These are phyloP conservation scores for Stemphylium vesicarium DNA, from an alignment of 2,329 filamentous ascomycete species.

Conservation along the genomic window DNA sequence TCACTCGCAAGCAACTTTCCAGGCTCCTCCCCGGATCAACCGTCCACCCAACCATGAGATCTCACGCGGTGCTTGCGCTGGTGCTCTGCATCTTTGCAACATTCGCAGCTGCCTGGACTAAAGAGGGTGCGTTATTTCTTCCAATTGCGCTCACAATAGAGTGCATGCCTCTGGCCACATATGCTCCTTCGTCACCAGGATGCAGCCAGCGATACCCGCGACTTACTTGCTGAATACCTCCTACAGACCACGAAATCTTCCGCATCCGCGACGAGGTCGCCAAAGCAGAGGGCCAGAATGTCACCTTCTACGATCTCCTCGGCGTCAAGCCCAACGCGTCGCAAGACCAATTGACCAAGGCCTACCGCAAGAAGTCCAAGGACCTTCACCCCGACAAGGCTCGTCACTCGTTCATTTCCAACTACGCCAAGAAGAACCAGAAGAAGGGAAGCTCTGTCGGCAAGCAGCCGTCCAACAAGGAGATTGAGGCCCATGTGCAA, in stretches of 20 bases:
- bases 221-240: conserved; percentile 25
- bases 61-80: conserved; percentile 66
- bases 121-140: conserved; percentile 69
- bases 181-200: conserved; percentile 17
- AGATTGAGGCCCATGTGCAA: conserved; percentile 81
- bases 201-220: conserved; percentile 21
- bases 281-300: conserved; percentile 73
- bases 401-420: conserved; percentile 78
- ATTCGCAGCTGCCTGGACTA: conserved; percentile 80
- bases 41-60: conserved; percentile 67
- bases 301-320: conserved; percentile 94
- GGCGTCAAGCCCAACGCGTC: conserved; percentile 75
- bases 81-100: conserved; percentile 72
- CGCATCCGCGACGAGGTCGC: conserved; percentile 87
- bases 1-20: conserved; percentile 27
- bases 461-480: conserved; percentile 74
- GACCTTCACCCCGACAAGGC: conserved; percentile 95
- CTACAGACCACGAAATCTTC: conserved; percentile 94
- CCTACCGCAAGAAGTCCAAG: conserved; percentile 86
- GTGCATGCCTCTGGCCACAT: conserved; percentile 7
- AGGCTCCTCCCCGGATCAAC: conserved; percentile 11
- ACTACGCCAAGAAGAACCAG: conserved; percentile 63
- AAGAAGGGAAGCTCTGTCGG: conserved; percentile 61
- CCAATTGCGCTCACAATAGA: conserved; percentile 10
- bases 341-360: conserved; percentile 89